Evolutionary conservation across 2,329 filamentous ascomycete genomes (phyloP).

Genomic region (Pezicula neosporulosa): DNA sequence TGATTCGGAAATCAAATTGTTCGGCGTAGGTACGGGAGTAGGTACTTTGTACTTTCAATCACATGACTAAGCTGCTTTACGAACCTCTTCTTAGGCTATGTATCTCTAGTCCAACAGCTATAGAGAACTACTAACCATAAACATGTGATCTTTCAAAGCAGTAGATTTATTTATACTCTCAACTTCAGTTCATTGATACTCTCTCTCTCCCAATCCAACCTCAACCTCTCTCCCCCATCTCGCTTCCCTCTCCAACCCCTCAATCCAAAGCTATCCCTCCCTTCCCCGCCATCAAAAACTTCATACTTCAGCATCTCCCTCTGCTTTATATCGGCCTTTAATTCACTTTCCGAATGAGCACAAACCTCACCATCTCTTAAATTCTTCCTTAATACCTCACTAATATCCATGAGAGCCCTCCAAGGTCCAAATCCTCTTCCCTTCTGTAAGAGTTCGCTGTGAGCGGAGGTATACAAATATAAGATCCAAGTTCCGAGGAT

Average conservation of each 20-base stretch:
- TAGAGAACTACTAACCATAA: too few species aligned
- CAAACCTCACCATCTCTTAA: neutral
- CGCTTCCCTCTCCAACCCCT: neutral
- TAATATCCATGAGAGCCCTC: neutral
- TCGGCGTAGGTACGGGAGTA: too few species aligned
- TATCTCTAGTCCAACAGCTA: too few species aligned
- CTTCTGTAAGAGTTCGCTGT: neutral
- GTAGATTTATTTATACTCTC: too few species aligned
- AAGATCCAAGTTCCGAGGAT: neutral
- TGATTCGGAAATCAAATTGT: too few species aligned
- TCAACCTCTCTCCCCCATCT: neutral
- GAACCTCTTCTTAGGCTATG: too few species aligned
- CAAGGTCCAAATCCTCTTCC: neutral
- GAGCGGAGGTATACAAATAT: neutral
- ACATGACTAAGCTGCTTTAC: too few species aligned
- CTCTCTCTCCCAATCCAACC: neutral
- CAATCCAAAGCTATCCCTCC: neutral
- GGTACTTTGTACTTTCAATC: too few species aligned
- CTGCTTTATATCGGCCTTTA: neutral
- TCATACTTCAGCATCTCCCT: neutral
- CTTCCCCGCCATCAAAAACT: neutral
- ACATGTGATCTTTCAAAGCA: too few species aligned
- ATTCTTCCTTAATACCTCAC: neutral
- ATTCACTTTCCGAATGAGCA: neutral
- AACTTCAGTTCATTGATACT: neutral